Evolutionary conservation across 2,329 filamentous ascomycete genomes (phyloP).

Genomic region (Tricladium varicosporioides): DNA sequence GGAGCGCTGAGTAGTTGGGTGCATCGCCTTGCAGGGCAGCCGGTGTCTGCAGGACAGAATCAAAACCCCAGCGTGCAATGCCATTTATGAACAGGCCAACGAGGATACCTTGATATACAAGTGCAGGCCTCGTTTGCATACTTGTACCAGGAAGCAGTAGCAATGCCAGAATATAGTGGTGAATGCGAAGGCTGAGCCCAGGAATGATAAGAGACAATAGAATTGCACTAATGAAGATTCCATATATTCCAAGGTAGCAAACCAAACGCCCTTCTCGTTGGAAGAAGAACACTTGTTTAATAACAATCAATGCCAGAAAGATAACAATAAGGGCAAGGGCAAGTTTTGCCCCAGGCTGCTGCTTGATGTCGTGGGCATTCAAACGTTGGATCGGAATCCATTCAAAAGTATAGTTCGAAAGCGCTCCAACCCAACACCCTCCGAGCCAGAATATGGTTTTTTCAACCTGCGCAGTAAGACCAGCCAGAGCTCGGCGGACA

Average conservation of each 20-base stretch:
- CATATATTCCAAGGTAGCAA: constrained; percentile 75
- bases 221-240: constrained; percentile 63
- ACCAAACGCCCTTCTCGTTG: constrained; percentile 80
- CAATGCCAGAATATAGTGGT: constrained; percentile 90
- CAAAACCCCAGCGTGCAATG: constrained; percentile 91
- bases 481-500: constrained; percentile 66
- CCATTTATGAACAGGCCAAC: constrained; percentile 93
- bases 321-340: constrained; percentile 78
- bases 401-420: constrained; percentile 94
- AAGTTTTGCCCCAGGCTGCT: constrained; percentile 84
- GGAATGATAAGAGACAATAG: constrained; percentile 71
- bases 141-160: constrained; percentile 84
- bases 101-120: constrained; percentile 87
- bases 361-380: constrained; percentile 83
- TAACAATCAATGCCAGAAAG: constrained; percentile 63
- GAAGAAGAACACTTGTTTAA: constrained; percentile 81
- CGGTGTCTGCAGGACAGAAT: constrained; percentile 80
- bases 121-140: constrained; percentile 79
- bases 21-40: constrained; percentile 68
- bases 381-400: constrained; percentile 90
- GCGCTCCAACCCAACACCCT: constrained; percentile 82
- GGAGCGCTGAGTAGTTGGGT: constrained; percentile 61
- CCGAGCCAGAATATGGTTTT: constrained; percentile 91
- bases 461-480: constrained; percentile 79
- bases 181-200: constrained; percentile 78